phyloP scores from a whole-genome alignment of 192 early-diverging fungal species.

The Coemansia sp. region DNA sequence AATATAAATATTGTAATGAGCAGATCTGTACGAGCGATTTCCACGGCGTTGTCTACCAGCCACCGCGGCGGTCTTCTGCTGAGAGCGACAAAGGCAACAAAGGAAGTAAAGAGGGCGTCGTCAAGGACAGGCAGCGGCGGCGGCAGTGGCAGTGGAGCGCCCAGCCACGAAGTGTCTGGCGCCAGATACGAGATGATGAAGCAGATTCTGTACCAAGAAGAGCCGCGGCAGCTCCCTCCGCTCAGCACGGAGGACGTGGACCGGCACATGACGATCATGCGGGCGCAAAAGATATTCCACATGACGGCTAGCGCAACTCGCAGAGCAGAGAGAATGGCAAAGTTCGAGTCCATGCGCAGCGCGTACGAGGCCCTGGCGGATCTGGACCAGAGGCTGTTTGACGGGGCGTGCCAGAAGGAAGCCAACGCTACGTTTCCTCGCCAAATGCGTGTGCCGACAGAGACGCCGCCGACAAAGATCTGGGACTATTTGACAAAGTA shows the following conservation, averaged over 20 bases:
- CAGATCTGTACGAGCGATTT: background rate
- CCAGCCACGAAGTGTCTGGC: conserved; percentile 46
- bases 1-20: conserved; percentile 12
- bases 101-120: conserved; percentile 9
- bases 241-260: conserved; percentile 62
- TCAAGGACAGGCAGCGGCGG: conserved; percentile 5
- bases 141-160: background rate
- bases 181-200: conserved; percentile 72
- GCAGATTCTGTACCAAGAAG: conserved; percentile 67
- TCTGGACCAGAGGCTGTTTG: conserved; percentile 62
- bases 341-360: conserved; percentile 65
- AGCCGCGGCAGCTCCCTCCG: conserved; percentile 46
- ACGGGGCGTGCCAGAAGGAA: conserved; percentile 63
- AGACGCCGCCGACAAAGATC: conserved; percentile 68
- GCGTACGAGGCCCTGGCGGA: conserved; percentile 71
- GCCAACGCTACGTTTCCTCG: conserved; percentile 66
- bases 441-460: conserved; percentile 75
- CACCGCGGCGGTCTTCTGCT: conserved; percentile 2
- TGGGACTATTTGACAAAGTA: conserved; percentile 63
- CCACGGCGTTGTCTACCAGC: background rate
- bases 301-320: conserved; percentile 56
- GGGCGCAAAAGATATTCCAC: conserved; percentile 67
- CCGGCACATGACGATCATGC: conserved; percentile 72
- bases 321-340: conserved; percentile 52
- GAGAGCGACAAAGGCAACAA: conserved; percentile 17